Evolutionary conservation across 495 filamentous ascomycete genomes (phyloP).

Genomic region (Daldinia decipiens): DNA sequence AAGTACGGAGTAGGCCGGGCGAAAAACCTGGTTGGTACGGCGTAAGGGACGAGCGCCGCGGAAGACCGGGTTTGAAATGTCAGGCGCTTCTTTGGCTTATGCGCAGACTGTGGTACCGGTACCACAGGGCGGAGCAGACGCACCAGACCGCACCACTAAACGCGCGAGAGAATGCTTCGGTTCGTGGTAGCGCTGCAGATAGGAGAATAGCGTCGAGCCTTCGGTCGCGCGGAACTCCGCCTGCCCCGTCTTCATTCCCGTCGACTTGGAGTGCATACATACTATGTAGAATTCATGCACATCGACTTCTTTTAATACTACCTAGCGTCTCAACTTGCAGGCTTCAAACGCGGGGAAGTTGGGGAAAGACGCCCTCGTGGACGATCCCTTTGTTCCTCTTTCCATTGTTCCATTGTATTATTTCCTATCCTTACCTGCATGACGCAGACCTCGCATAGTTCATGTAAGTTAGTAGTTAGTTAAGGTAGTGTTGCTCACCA

Average conservation of each 20-base stretch:
- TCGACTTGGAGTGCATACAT: not conserved
- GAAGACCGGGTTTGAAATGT: conserved; percentile 13
- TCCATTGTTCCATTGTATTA: not conserved
- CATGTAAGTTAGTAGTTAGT: not conserved
- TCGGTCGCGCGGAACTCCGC: conserved; percentile 42
- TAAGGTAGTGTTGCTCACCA: not conserved
- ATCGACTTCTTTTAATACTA: not conserved
- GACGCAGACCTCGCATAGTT: not conserved
- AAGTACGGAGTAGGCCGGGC: conserved; percentile 30
- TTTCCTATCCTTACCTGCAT: not conserved
- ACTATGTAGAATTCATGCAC: not conserved
- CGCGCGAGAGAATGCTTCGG: not conserved
- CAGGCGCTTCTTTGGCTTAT: conserved; percentile 35
- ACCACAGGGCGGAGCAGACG: conserved; percentile 19
- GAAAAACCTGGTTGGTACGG: conserved; percentile 16
- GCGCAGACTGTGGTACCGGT: conserved; percentile 22
- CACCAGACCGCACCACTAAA: conserved; percentile 28
- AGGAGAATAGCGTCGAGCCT: conserved; percentile 33
- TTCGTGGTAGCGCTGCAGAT: conserved; percentile 25
- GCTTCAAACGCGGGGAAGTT: conserved; percentile 27
- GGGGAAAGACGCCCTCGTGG: conserved; percentile 1
- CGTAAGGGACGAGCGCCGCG: conserved; percentile 10
- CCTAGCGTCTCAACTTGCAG: not conserved
- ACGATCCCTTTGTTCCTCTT: not conserved
- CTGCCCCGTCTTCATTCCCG: conserved; percentile 12